Conservation (phyloP, 371 early-diverging fungal genomes). For the Choanephora cucurbitarum region DNA sequence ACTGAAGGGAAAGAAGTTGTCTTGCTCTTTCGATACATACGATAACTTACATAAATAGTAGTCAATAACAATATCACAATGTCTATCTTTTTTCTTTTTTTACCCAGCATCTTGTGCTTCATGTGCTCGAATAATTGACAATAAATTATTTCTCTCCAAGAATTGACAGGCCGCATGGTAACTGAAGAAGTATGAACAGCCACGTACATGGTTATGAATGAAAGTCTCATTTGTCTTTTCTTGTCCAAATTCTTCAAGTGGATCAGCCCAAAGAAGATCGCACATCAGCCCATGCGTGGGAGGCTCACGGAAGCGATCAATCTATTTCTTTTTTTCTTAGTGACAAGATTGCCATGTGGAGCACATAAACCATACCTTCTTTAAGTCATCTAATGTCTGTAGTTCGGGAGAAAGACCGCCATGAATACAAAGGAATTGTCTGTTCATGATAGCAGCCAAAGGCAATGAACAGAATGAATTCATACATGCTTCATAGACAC, state of each 20-base stretch:
- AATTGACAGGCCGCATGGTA: conserved; percentile 92
- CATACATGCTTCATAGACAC: conserved; percentile 94
- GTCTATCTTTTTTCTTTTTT: neutral
- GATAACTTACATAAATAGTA: conserved; percentile 58
- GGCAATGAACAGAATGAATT: conserved; percentile 98
- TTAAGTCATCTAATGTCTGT: conserved; percentile 92
- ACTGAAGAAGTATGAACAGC: conserved; percentile 91
- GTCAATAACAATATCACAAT: neutral
- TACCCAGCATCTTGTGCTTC: conserved; percentile 97
- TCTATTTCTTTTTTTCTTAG: conserved; percentile 35
- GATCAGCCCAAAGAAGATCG: conserved; percentile 98
- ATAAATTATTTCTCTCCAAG: conserved; percentile 89
- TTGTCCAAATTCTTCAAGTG: conserved; percentile 92
- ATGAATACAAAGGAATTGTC: conserved; percentile 97
- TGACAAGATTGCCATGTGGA: neutral
- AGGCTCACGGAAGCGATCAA: conserved; percentile 94
- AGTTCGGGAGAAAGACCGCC: conserved; percentile 93
- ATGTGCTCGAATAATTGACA: conserved; percentile 96
- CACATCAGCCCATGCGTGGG: conserved; percentile 96
- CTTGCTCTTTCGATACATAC: conserved; percentile 94
- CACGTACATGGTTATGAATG: conserved; percentile 90
- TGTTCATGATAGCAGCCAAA: conserved; percentile 94
- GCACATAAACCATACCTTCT: conserved; percentile 54
- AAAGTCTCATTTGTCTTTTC: conserved; percentile 84
- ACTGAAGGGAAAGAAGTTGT: conserved; percentile 96